Evolutionary conservation across 1,139 yeast genomes (phyloP).

Genomic region (Lizanozyma gosingica): DNA sequence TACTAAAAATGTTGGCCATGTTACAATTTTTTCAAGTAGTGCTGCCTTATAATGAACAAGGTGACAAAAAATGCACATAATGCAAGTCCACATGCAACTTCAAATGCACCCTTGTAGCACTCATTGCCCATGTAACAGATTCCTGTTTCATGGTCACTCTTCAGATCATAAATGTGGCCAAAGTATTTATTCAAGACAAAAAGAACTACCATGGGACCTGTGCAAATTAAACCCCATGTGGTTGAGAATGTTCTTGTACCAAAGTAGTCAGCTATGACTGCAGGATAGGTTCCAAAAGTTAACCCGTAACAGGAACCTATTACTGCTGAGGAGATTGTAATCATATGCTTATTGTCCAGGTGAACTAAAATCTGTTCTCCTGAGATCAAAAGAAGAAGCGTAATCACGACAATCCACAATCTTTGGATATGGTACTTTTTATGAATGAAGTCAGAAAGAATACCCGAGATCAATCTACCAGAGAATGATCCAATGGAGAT

Average conservation of each 20-base stretch:
- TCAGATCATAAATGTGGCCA: constrained; percentile 29
- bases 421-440: constrained; percentile 27
- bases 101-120: constrained; percentile 29
- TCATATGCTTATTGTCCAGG: constrained; percentile 6
- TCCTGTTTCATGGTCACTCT: constrained; percentile 16
- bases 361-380: constrained; percentile 24
- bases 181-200: constrained; percentile 30
- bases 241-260: constrained; percentile 35
- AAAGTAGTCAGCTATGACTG: constrained; percentile 36
- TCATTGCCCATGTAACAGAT: constrained; percentile 27
- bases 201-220: constrained; percentile 30
- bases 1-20: too few relatives aligned
- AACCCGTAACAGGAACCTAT: constrained; percentile 35
- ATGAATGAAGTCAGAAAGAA: constrained; percentile 29
- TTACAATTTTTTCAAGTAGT: neutral
- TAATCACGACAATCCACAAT: constrained; percentile 28
- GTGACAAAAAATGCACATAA: neutral
- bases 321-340: constrained; percentile 24
- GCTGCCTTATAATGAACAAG: neutral
- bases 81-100: neutral
- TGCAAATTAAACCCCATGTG: constrained; percentile 38
- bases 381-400: constrained; percentile 18
- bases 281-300: constrained; percentile 37
- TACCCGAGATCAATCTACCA: constrained; percentile 31
- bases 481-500: constrained; percentile 33